Percentiles rank a stretch among this genome's conserved stretches.
Evolutionary conservation across 805 yeast species (phyloP).

Genomic region (Ascoidea tarda): DNA sequence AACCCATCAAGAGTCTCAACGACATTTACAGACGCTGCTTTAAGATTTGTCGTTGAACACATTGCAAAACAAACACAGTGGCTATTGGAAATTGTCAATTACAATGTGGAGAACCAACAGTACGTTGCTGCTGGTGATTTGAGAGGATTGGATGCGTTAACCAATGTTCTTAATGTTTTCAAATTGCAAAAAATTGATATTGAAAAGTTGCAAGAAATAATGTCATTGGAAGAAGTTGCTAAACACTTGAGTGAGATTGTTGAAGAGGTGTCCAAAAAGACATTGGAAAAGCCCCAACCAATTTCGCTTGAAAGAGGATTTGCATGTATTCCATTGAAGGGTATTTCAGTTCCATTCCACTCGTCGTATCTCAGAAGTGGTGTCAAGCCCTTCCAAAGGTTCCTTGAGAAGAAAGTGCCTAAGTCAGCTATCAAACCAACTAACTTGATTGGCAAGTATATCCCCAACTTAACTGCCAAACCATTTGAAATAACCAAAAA

Average conservation of each 20-base stretch:
- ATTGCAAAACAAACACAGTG: slow-evolving; percentile 75
- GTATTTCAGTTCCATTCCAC: slow-evolving; percentile 99
- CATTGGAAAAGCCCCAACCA: slow-evolving; percentile 87
- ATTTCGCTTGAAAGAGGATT: slow-evolving; percentile 95
- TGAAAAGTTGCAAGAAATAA: slow-evolving; percentile 67
- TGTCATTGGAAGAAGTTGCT: slow-evolving; percentile 79
- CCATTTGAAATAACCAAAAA: slow-evolving; percentile 95
- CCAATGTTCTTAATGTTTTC: slow-evolving; percentile 85
- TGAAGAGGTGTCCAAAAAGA: slow-evolving; percentile 68
- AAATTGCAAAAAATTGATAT: slow-evolving; percentile 91
- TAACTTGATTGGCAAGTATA: slow-evolving; percentile 85
- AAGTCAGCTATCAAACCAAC: slow-evolving; percentile 92
- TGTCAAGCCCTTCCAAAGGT: slow-evolving; percentile 97
- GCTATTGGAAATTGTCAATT: slow-evolving; percentile 96
- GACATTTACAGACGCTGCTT: slow-evolving; percentile 85
- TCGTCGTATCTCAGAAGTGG: slow-evolving; percentile 97
- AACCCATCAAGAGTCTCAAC: slow-evolving; percentile 88
- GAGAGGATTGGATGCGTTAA: slow-evolving; percentile 84
- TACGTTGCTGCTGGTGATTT: slow-evolving; percentile 98
- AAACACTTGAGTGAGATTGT: slow-evolving; percentile 82
- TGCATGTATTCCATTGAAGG: slow-evolving; percentile 96
- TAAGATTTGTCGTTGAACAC: slow-evolving; percentile 86
- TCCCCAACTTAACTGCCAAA: slow-evolving; percentile 96
- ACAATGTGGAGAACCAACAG: slow-evolving; percentile 95
- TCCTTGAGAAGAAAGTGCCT: slow-evolving; percentile 90